Evolutionary conservation across 2,329 filamentous ascomycete species (phyloP), one percentile per base, ranked within the genome.

Genomic region (Calonectria leucothoes): DNA sequence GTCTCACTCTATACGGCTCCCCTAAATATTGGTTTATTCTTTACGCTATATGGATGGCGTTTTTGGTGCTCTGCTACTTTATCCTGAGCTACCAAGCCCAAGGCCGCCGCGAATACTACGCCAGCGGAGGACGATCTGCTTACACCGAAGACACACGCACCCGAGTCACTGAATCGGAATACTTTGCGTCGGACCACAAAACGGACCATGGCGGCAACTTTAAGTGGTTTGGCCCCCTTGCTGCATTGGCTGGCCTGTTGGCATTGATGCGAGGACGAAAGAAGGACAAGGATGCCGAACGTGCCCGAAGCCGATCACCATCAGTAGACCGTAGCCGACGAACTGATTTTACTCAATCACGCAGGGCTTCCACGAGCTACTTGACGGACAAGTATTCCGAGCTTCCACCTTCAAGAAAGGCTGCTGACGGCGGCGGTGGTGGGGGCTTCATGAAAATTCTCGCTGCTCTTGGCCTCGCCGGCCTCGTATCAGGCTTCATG

Each of bases 1-100:
- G 97, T 0, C 88, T 99, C 59, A 96, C 96, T 0, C 88, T 99
- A 1, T 99, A 98, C 81, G 97, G 97, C 7, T 98, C 96, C 35
- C 96, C 97, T 6, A 92, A 93, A 80, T 91, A 90, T 45, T 89
- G 96, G 4, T 99, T 98, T 83, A 92, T 99, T 66, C 87, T 98
- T 4, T 99, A 94, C 81, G 90, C 96, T 0, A 75, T 98, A 0
- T 96, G 93, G 88, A 93, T 94, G 82, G 91, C 91, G 33, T 88
- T 94, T 23, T 86, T 98, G 39, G 78, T 98, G 20, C 80, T 95
- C 2, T 76, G 92, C 17, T 98, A 95, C 84, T 97, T 98, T 79
- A 87, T 96, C 69, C 87, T 98, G 39, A 93, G 93, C 76, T 97
- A 94, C 83, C 88, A 91, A 57, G 83, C 93, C 86, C 84, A 92